Percentiles rank a stretch among this genome's conserved stretches.
Conservation (phyloP, 2,329 filamentous ascomycete genomes). For the Myrmaecium sp. region DNA sequence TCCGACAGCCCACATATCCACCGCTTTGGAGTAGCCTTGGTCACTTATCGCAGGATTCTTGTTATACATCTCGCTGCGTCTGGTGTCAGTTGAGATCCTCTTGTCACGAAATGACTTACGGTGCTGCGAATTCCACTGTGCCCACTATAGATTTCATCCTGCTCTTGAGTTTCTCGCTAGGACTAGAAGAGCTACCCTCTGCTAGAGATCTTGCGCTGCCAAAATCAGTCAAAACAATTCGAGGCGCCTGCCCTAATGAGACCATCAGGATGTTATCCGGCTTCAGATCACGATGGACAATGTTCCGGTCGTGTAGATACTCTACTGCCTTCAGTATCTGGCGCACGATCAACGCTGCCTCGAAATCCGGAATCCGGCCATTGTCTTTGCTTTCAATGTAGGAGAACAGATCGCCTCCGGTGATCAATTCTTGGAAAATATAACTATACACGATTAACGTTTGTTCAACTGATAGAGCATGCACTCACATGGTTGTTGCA, state of each 20-base stretch:
- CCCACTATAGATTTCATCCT: constrained; percentile 39
- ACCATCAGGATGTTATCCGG: constrained; percentile 47
- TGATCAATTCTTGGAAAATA: constrained; percentile 43
- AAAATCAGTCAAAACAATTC: constrained; percentile 45
- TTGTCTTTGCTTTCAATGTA: constrained; percentile 35
- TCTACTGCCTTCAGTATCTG: constrained; percentile 41
- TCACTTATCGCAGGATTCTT: constrained; percentile 12
- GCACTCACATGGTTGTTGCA: constrained; percentile 30
- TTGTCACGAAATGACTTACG: constrained; percentile 26
- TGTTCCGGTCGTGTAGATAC: constrained; percentile 37
- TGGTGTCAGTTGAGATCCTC: constrained; percentile 2
- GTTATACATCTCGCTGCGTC: constrained; percentile 18
- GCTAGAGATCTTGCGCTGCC: constrained; percentile 33
- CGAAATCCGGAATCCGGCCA: constrained; percentile 27
- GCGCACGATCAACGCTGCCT: constrained; percentile 35
- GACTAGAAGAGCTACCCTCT: constrained; percentile 1
- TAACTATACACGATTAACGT: constrained; percentile 23
- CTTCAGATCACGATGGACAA: constrained; percentile 46
- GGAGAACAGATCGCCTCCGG: constrained; percentile 44
- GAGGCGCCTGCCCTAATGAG: constrained; percentile 30
- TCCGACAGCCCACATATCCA: constrained; percentile 48
- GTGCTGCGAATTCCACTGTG: constrained; percentile 40
- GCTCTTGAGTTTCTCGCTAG: constrained; percentile 5
- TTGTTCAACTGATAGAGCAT: neutral
- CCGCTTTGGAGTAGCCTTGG: constrained; percentile 37